Conservation (phyloP, 495 filamentous ascomycete species). For the Bacidia rubella region DNA sequence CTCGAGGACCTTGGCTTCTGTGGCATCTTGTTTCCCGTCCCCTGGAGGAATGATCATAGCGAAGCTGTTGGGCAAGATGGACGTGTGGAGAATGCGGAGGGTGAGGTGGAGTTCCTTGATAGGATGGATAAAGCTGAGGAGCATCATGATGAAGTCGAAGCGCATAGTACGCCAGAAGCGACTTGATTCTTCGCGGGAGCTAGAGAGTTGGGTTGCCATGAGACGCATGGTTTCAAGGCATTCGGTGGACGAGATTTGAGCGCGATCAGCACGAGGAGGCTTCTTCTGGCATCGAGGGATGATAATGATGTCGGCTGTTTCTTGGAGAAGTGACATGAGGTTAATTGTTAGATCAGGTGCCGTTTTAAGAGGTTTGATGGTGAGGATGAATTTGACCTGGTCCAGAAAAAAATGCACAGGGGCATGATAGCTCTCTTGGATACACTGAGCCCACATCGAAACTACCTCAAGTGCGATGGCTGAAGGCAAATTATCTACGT, state of each 20-base stretch:
- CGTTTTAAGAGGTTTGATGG: constrained; percentile 31
- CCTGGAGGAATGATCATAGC: constrained; percentile 41
- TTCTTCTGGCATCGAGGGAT: constrained; percentile 39
- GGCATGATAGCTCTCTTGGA: constrained; percentile 40
- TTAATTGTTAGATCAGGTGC: constrained; percentile 36
- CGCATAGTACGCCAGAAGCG: constrained; percentile 48
- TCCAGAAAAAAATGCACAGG: constrained; percentile 47
- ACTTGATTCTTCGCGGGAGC: constrained; percentile 27
- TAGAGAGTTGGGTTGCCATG: constrained; percentile 38
- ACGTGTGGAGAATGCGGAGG: constrained; percentile 44
- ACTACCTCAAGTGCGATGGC: constrained; percentile 41
- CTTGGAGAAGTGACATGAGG: constrained; percentile 40
- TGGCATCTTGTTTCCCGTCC: constrained; percentile 36
- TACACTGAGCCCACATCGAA: constrained; percentile 46
- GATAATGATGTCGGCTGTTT: constrained; percentile 42
- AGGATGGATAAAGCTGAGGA: constrained; percentile 45
- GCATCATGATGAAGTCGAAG: constrained; percentile 49
- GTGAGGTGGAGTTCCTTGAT: constrained; percentile 45
- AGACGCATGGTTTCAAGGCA: constrained; percentile 44
- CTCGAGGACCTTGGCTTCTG: constrained; percentile 47
- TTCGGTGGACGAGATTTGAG: constrained; percentile 40
- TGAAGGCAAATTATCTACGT: constrained; percentile 33
- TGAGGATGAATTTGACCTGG: constrained; percentile 40
- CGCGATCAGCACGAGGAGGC: constrained; percentile 31
- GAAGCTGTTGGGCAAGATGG: constrained; percentile 42